Conservation (phyloP, 2,329 filamentous ascomycete genomes). For the Bretziella fagacearum region DNA sequence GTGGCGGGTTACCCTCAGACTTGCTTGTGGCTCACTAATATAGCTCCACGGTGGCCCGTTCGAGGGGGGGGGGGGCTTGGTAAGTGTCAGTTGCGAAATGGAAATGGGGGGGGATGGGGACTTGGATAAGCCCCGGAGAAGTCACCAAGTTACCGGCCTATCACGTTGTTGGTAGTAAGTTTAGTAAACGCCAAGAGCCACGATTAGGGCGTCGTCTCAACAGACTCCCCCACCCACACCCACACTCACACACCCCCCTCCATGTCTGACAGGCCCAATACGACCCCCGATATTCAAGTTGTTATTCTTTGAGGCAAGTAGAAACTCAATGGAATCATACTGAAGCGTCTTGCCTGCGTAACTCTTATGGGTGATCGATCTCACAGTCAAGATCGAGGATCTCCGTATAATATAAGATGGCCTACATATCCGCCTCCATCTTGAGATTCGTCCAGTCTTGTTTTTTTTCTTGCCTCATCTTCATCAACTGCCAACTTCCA, state of each 20-base stretch:
- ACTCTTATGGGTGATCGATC: neutral
- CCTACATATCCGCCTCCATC: neutral
- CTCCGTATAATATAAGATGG: neutral
- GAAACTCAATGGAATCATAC: neutral
- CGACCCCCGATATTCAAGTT: neutral
- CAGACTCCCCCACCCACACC: neutral
- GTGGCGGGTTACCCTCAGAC: neutral
- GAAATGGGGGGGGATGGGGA: no score
- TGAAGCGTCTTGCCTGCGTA: neutral
- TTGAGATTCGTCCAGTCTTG: neutral
- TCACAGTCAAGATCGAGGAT: slow-evolving; percentile 3
- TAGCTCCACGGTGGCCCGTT: neutral
- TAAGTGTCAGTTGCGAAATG: neutral
- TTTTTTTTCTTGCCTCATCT: slow-evolving; percentile 2
- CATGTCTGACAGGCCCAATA: neutral
- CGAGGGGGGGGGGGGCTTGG: no score
- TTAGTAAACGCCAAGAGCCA: no score
- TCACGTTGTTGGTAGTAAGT: neutral
- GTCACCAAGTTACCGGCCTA: no score
- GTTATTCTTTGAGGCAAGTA: neutral
- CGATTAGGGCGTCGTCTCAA: neutral
- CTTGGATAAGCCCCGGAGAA: no score
- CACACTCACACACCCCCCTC: neutral
- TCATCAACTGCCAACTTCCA: neutral
- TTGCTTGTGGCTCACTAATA: neutral